phyloP scores from a whole-genome alignment of 2,329 filamentous ascomycete species.

The Pseudocercospora vitis region DNA sequence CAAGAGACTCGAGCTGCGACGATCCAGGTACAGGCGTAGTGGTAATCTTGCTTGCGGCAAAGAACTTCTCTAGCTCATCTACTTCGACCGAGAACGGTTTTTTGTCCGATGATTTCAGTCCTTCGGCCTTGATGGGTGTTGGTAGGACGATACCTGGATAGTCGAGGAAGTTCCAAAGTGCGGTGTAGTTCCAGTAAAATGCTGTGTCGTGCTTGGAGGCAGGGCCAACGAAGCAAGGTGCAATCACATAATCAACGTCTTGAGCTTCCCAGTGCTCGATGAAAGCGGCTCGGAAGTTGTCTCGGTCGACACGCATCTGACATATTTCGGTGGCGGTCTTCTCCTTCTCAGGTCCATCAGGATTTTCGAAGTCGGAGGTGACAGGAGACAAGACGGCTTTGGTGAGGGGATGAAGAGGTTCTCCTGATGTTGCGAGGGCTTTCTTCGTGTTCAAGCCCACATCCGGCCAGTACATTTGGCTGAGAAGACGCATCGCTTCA shows the following conservation, averaged over 20 bases:
- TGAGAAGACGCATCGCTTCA: slow-evolving; percentile 17
- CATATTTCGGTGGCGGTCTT: slow-evolving; percentile 22
- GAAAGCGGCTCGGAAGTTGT: slow-evolving; percentile 21
- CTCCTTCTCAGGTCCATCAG: slow-evolving; percentile 14
- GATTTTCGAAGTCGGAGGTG: slow-evolving; percentile 7
- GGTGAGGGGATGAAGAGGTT: slow-evolving; percentile 11
- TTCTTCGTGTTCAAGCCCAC: slow-evolving; percentile 8
- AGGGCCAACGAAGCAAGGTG: slow-evolving; percentile 23
- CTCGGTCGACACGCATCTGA: slow-evolving; percentile 15
- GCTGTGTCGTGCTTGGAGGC: slow-evolving; percentile 23
- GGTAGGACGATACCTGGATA: slow-evolving; percentile 24
- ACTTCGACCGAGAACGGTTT: not conserved
- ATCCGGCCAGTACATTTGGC: slow-evolving; percentile 23
- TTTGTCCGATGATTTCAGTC: not conserved
- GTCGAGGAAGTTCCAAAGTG: slow-evolving; percentile 26
- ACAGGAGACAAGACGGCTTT: slow-evolving; percentile 20
- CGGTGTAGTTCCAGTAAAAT: slow-evolving; percentile 25
- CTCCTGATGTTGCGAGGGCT: slow-evolving; percentile 1
- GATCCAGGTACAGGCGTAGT: not conserved
- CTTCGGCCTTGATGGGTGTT: slow-evolving; percentile 16
- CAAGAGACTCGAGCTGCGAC: not conserved
- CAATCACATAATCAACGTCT: slow-evolving; percentile 23
- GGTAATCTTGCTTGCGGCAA: not conserved
- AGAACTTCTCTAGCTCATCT: not conserved
- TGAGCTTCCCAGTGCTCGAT: slow-evolving; percentile 22